Percentiles rank a stretch among this genome's conserved stretches.
Conservation (phyloP, 2,329 filamentous ascomycete genomes). For the Ceratocystis colombiana region DNA sequence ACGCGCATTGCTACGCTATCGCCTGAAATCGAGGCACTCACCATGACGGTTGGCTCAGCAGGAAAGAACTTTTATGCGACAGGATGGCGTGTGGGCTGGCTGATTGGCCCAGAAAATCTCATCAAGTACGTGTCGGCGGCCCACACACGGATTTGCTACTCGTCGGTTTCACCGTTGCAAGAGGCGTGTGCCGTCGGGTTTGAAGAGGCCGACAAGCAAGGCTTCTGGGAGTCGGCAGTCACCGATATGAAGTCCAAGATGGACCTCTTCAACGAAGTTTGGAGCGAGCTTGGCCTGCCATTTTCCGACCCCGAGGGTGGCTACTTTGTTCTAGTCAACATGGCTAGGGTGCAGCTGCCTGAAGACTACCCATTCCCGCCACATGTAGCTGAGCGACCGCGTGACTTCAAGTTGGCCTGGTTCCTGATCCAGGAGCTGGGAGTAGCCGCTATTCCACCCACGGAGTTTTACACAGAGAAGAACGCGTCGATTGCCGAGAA, state of each 20-base stretch:
- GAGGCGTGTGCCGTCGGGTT: slow-evolving; percentile 92
- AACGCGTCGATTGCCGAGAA: slow-evolving; percentile 83
- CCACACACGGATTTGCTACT: slow-evolving; percentile 94
- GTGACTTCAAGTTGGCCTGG: slow-evolving; percentile 93
- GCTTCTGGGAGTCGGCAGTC: slow-evolving; percentile 80
- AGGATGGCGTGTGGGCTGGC: slow-evolving; percentile 89
- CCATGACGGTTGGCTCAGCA: slow-evolving; percentile 86
- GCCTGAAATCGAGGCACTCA: slow-evolving; percentile 77
- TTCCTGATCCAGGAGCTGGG: slow-evolving; percentile 95
- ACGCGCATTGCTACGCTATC: slow-evolving; percentile 85
- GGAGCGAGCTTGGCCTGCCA: slow-evolving; percentile 62
- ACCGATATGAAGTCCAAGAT: slow-evolving; percentile 85
- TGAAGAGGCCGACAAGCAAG: slow-evolving; percentile 71
- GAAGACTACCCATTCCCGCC: slow-evolving; percentile 77
- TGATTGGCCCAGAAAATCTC: slow-evolving; percentile 79
- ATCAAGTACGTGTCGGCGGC: slow-evolving; percentile 87
- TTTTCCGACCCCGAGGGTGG: slow-evolving; percentile 92
- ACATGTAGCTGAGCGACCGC: slow-evolving; percentile 73
- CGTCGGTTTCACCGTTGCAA: slow-evolving; percentile 82
- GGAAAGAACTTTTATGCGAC: slow-evolving; percentile 99
- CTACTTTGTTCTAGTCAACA: slow-evolving; percentile 94
- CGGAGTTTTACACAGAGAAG: slow-evolving; percentile 84
- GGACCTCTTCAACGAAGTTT: slow-evolving; percentile 72
- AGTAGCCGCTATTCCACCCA: slow-evolving; percentile 90
- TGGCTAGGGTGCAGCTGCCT: slow-evolving; percentile 76